Evolutionary conservation across 345 rosid species (phyloP).

Genomic region (Bruguiera parviflora): DNA sequence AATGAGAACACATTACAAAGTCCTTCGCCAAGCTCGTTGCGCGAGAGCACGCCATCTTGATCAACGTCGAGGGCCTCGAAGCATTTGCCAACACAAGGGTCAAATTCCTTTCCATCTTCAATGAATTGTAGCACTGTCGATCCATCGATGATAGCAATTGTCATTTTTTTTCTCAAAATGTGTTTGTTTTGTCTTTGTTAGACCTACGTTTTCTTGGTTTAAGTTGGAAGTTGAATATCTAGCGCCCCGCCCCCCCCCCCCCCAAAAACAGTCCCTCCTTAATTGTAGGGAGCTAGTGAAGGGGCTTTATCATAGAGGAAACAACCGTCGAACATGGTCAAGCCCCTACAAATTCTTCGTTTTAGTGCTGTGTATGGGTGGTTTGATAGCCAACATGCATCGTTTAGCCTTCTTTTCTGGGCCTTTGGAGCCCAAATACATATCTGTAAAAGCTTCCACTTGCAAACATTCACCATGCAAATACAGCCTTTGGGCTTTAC

Average conservation of each 20-base stretch:
- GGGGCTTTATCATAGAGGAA: constrained; percentile 10
- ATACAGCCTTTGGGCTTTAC: no score
- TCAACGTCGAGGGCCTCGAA: constrained; percentile 40
- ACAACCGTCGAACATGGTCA: neutral
- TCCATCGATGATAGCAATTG: constrained; percentile 32
- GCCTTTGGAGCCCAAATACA: no score
- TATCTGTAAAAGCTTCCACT: no score
- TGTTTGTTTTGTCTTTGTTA: no score
- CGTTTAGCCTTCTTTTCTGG: no score
- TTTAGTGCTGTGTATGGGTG: no score
- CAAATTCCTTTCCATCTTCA: constrained; percentile 31
- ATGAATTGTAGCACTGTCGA: constrained; percentile 38
- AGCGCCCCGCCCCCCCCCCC: no score
- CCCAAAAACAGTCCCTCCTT: neutral
- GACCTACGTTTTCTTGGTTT: no score
- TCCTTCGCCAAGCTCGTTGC: constrained; percentile 34
- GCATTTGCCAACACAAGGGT: constrained; percentile 25
- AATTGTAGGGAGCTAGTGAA: neutral
- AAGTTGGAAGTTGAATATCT: neutral
- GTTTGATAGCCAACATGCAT: no score
- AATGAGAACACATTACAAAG: constrained; percentile 29
- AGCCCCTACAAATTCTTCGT: no score
- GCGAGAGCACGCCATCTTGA: constrained; percentile 35
- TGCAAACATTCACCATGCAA: no score
- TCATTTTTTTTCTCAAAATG: constrained; percentile 24